A percentile compares a stretch with the other conserved stretches of the same genome.
These are phyloP conservation scores for Xylaria telfairii DNA, from an alignment of 495 filamentous ascomycete species.

Conservation along the genomic window DNA sequence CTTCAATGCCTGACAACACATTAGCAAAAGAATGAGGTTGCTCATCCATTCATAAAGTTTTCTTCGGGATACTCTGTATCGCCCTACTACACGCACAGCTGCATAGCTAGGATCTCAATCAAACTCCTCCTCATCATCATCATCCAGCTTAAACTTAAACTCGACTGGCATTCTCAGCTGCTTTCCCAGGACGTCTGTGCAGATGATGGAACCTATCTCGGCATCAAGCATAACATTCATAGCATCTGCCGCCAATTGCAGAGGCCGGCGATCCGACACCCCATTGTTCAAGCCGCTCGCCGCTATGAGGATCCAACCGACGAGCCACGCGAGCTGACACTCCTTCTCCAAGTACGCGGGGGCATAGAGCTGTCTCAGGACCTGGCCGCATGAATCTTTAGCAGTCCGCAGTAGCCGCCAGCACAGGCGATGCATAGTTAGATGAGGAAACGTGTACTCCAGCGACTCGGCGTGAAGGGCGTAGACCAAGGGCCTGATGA, in stretches of 20 bases:
- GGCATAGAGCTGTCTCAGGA: slow-evolving; percentile 38
- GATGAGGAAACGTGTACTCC: slow-evolving; percentile 44
- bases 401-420: slow-evolving; percentile 45
- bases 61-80: too few species aligned
- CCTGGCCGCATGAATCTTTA: slow-evolving; percentile 34
- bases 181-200: neutral
- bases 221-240: slow-evolving; percentile 12
- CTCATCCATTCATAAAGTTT: too few species aligned
- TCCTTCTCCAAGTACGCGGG: slow-evolving; percentile 46
- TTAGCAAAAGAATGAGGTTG: neutral
- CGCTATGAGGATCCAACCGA: slow-evolving; percentile 50
- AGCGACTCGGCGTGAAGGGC: slow-evolving; percentile 38
- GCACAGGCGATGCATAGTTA: slow-evolving; percentile 45
- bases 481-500: slow-evolving; percentile 28
- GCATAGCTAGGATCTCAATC: slow-evolving; percentile 11
- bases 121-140: neutral
- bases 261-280: slow-evolving; percentile 17
- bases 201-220: neutral
- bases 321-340: slow-evolving; percentile 45
- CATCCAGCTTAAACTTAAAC: slow-evolving; percentile 5
- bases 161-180: slow-evolving; percentile 14
- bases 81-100: too few species aligned
- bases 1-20: neutral
- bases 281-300: slow-evolving; percentile 21
- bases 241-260: slow-evolving; percentile 15